A percentile compares a stretch with the other conserved stretches of the same genome.
phyloP scores from a whole-genome alignment of 2,329 filamentous ascomycete species.

The Xylariales sp. region DNA sequence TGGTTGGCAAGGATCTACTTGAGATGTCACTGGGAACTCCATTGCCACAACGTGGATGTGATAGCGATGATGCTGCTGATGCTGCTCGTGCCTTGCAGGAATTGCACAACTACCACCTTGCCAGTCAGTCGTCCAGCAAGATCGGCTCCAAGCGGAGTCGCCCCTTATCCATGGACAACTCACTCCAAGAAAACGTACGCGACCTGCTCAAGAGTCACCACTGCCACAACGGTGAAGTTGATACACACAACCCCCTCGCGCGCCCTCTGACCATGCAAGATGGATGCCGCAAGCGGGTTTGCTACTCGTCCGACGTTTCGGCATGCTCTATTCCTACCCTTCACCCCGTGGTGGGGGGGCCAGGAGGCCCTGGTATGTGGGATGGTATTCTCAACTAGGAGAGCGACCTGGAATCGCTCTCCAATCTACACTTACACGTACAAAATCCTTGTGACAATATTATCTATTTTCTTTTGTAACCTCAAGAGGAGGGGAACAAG shows the following conservation, averaged over 20 bases:
- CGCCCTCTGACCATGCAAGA: constrained; percentile 28
- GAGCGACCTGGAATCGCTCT: constrained; percentile 6
- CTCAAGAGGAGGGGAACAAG: constrained; percentile 13
- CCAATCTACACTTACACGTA: constrained; percentile 11
- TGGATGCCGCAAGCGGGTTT: constrained; percentile 59
- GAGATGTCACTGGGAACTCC: constrained; percentile 46
- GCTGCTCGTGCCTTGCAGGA: constrained; percentile 57
- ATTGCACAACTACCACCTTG: constrained; percentile 44
- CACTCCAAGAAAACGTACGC: constrained; percentile 65
- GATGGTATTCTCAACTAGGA: constrained; percentile 55
- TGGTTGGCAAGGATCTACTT: constrained; percentile 46
- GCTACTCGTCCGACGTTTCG: constrained; percentile 56
- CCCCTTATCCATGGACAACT: constrained; percentile 52
- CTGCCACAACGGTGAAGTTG: constrained; percentile 31
- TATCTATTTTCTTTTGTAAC: constrained; percentile 25
- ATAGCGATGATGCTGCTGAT: constrained; percentile 47
- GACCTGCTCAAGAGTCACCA: constrained; percentile 45
- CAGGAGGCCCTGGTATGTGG: constrained; percentile 63
- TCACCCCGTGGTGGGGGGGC: constrained; percentile 45
- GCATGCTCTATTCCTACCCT: constrained; percentile 41
- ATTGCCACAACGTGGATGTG: constrained; percentile 38
- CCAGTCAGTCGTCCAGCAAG: constrained; percentile 28
- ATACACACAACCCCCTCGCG: too few relatives aligned
- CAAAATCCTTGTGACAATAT: constrained; percentile 23
- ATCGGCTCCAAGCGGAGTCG: constrained; percentile 55